Evolutionary conservation across 2,329 filamentous ascomycete species (phyloP), one percentile per base, ranked within the genome.

Genomic region (Gyromitra esculenta): DNA sequence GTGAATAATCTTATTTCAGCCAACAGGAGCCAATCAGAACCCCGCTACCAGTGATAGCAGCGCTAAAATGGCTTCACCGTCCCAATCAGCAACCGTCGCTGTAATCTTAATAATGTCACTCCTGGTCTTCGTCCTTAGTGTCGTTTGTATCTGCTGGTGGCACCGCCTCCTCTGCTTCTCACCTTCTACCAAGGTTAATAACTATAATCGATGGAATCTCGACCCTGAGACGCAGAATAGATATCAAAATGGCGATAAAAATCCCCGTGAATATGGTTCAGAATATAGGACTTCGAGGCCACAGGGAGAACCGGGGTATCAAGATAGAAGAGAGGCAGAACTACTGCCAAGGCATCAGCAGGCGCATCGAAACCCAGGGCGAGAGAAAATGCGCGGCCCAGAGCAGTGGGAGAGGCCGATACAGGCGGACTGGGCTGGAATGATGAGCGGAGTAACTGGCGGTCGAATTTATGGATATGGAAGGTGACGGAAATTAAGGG

Each of bases 131-230:
- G 8, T 15, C 31, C 9, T 64, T 9, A 9, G 35, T 9, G 6
- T 63, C 5, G n/a, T 54, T 6, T 35, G 13, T 9, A 72, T 72
- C 15, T 63, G 43, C 18, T 72, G 59, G 68, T 64, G 39, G 13
- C 45, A 72, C n/a, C 68, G 48, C 4, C 35, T 71, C 18, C 35
- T 71, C 25, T 71, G 67, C 21, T 71, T 71, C 57, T 15, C 43
- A 1, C 2, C 13, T 13, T 18, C 57, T 9, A 57, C 35, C 5
- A 9, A 13, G 15, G 37, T n/a, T 13, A 25, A 72, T 56, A 21
- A 56, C 35, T 5, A 72, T 18, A 54, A 64, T 11, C 25, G 31
- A 39, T 56, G 48, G 59, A 63, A 63, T 5, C 48, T 37, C n/a
- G 13, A 25, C 6, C 57, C 7, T 6, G 37, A 25, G 13, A 0